Evolutionary conservation across 2,329 filamentous ascomycete species (phyloP).

Genomic region (Fusarium tanahbumbuense): DNA sequence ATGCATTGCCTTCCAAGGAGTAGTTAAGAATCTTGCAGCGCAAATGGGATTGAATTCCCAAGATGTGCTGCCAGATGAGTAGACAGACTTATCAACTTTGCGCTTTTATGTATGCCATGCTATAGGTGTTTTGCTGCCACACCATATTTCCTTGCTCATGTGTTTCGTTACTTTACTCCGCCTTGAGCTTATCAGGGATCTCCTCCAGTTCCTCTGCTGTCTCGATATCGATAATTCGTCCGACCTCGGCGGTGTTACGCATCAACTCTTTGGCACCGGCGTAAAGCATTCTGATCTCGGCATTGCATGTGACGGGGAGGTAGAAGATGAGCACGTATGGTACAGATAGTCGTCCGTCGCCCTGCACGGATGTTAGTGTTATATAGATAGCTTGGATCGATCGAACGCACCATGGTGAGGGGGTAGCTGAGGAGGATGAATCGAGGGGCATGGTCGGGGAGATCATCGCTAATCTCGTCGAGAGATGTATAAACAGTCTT

Average conservation of each 20-base stretch:
- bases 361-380: slow-evolving; percentile 59
- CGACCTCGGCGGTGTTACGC: slow-evolving; percentile 92
- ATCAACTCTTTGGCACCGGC: slow-evolving; percentile 96
- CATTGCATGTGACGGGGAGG: slow-evolving; percentile 90
- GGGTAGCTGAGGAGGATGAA: slow-evolving; percentile 94
- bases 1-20: slow-evolving; percentile 80
- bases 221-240: slow-evolving; percentile 85
- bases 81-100: slow-evolving; percentile 28
- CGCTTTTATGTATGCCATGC: slow-evolving; percentile 36
- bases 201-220: slow-evolving; percentile 82
- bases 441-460: slow-evolving; percentile 91
- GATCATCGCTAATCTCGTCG: slow-evolving; percentile 83
- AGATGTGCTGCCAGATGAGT: slow-evolving; percentile 58
- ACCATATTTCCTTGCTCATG: background rate
- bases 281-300: slow-evolving; percentile 90
- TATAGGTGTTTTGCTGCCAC: slow-evolving; percentile 13
- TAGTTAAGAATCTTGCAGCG: slow-evolving; percentile 78
- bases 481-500: slow-evolving; percentile 83
- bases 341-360: slow-evolving; percentile 84
- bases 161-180: slow-evolving; percentile 16
- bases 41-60: slow-evolving; percentile 73
- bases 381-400: background rate
- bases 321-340: slow-evolving; percentile 97
- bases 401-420: slow-evolving; percentile 76
- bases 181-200: slow-evolving; percentile 74